Conservation (phyloP, 768 basidiomycete genomes). For the Boletus rubescentipes region DNA sequence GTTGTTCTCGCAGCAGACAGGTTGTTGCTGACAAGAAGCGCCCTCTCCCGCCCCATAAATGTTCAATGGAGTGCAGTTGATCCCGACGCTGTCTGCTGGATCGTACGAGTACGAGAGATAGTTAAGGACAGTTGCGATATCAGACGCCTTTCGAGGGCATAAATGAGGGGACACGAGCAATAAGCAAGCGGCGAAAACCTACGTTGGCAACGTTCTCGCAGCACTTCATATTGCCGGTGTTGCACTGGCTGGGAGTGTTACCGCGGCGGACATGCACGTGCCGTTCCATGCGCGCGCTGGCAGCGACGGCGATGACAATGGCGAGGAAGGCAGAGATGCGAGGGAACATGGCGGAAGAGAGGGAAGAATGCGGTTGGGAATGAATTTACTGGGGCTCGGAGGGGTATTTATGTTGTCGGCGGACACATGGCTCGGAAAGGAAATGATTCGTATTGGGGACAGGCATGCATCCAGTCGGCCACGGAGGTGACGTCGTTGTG, state of each 20-base stretch:
- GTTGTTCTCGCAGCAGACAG: constrained; percentile 25
- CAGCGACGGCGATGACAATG: constrained; percentile 14
- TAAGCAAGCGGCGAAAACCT: constrained; percentile 1
- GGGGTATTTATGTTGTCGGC: constrained; percentile 24
- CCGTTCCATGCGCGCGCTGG: constrained; percentile 26
- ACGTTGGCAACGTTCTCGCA: constrained; percentile 23
- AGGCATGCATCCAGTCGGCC: not conserved
- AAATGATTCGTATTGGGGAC: constrained; percentile 2
- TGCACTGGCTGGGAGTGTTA: constrained; percentile 6
- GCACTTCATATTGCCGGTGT: constrained; percentile 20
- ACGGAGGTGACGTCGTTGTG: constrained; percentile 13
- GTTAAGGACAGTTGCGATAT: constrained; percentile 5
- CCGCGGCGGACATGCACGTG: constrained; percentile 12
- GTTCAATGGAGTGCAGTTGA: constrained; percentile 25
- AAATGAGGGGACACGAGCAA: not conserved
- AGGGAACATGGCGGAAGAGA: constrained; percentile 20
- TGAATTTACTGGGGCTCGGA: not conserved
- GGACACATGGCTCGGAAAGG: constrained; percentile 13
- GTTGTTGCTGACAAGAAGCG: constrained; percentile 24
- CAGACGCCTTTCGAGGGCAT: constrained; percentile 9
- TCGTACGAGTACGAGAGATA: constrained; percentile 10
- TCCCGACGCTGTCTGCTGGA: constrained; percentile 21
- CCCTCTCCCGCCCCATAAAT: constrained; percentile 18
- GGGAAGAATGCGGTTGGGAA: not conserved
- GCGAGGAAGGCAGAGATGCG: constrained; percentile 20